Percentiles rank a stretch among this genome's conserved stretches.
These are phyloP conservation scores for Cladosporium oxysporum DNA, from an alignment of 2,329 filamentous ascomycete species.

Conservation along the genomic window DNA sequence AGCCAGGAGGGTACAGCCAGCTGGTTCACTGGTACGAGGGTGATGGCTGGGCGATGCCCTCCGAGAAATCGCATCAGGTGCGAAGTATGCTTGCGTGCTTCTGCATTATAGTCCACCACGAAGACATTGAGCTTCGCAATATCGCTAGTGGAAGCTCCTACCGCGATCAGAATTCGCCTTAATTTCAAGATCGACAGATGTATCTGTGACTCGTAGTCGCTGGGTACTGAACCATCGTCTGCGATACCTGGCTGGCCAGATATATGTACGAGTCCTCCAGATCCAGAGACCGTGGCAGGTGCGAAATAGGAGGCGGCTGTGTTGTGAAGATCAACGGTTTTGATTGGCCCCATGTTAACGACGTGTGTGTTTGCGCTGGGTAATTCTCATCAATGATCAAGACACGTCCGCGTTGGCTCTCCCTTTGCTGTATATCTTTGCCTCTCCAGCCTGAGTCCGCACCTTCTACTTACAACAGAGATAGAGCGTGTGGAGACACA, in stretches of 20 bases:
- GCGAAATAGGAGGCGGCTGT: constrained; percentile 10
- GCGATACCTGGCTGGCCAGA: constrained; percentile 31
- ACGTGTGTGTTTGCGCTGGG: not conserved
- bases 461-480: not conserved
- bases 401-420: not conserved
- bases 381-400: not conserved
- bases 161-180: constrained; percentile 28
- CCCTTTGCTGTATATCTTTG: not conserved
- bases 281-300: constrained; percentile 1
- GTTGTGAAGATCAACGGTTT: constrained; percentile 12
- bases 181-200: constrained; percentile 29
- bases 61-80: constrained; percentile 30
- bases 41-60: constrained; percentile 30
- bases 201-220: constrained; percentile 29
- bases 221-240: constrained; percentile 27
- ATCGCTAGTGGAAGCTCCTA: constrained; percentile 29
- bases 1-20: constrained; percentile 30
- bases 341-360: constrained; percentile 3
- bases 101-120: constrained; percentile 32
- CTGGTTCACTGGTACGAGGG: constrained; percentile 29
- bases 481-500: not conserved
- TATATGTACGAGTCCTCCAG: constrained; percentile 5
- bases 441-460: not conserved
- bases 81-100: constrained; percentile 25
- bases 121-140: constrained; percentile 32